Conservation (phyloP, 495 filamentous ascomycete species). For the Lasiosphaeria hispida region DNA sequence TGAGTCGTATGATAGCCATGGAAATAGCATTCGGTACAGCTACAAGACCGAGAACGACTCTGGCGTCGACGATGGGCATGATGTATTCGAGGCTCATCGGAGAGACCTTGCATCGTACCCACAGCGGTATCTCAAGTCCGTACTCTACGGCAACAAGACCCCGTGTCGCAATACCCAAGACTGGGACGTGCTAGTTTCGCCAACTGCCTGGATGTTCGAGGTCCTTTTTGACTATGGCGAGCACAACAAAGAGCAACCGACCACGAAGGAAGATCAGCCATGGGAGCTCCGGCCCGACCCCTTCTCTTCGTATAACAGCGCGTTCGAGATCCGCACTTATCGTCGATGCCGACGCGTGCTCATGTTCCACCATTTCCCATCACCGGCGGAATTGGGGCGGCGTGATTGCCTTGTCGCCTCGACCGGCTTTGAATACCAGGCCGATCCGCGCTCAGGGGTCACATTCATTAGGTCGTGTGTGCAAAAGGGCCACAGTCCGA, state of each 20-base stretch:
- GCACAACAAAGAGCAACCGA: constrained; percentile 17
- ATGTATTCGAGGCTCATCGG: background rate
- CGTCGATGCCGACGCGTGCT: constrained; percentile 35
- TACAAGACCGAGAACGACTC: constrained; percentile 5
- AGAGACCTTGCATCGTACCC: too few species aligned
- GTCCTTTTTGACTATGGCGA: constrained; percentile 42
- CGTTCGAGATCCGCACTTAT: constrained; percentile 35
- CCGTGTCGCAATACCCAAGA: background rate
- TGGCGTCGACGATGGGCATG: background rate
- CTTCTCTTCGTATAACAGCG: constrained; percentile 26
- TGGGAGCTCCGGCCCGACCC: constrained; percentile 32
- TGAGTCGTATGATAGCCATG: background rate
- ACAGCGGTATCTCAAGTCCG: constrained; percentile 1
- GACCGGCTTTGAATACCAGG: constrained; percentile 15
- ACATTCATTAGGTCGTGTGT: too few species aligned
- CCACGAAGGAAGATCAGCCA: background rate
- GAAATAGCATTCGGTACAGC: background rate
- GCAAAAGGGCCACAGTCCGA: too few species aligned
- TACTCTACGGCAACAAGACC: constrained; percentile 7
- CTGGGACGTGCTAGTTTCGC: constrained; percentile 1
- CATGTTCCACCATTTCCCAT: constrained; percentile 35
- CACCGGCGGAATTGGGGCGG: constrained; percentile 12
- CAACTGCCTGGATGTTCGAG: constrained; percentile 32
- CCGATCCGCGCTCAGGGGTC: background rate
- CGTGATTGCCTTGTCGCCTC: constrained; percentile 25